Conservation (phyloP, 345 rosid genomes). For the Corchorus olitorius region DNA sequence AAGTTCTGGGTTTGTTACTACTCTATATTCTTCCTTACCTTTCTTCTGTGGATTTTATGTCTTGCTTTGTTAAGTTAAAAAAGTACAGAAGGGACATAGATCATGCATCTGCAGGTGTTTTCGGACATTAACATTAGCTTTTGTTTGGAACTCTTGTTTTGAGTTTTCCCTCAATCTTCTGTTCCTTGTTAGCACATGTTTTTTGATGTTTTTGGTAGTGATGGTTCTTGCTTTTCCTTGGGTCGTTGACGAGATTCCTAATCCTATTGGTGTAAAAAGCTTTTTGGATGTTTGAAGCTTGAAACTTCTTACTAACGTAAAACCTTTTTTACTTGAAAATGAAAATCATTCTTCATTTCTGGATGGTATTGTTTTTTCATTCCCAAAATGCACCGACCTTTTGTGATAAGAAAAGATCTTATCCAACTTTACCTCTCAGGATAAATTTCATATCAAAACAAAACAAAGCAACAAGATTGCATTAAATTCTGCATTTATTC, state of each 20-base stretch:
- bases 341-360: background rate
- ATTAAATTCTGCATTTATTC: too few relatives aligned
- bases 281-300: background rate
- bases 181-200: background rate
- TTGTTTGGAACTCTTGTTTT: background rate
- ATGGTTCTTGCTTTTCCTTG: background rate
- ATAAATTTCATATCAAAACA: too few relatives aligned
- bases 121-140: constrained; percentile 6
- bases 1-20: constrained; percentile 14
- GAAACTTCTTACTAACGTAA: background rate
- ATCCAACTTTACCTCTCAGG: background rate
- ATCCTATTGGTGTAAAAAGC: background rate
- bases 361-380: background rate
- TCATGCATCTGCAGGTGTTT: background rate
- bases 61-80: background rate
- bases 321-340: background rate
- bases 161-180: background rate
- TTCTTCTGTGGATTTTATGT: background rate
- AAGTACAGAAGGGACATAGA: background rate
- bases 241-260: background rate
- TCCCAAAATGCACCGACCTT: constrained; percentile 17
- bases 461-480: too few relatives aligned
- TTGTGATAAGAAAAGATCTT: background rate
- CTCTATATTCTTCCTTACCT: background rate
- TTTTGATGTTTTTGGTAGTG: background rate